These are phyloP conservation scores for Lasiodiplodia hormozganensis DNA, from an alignment of 2,329 filamentous ascomycete species.

Conservation along the genomic window DNA sequence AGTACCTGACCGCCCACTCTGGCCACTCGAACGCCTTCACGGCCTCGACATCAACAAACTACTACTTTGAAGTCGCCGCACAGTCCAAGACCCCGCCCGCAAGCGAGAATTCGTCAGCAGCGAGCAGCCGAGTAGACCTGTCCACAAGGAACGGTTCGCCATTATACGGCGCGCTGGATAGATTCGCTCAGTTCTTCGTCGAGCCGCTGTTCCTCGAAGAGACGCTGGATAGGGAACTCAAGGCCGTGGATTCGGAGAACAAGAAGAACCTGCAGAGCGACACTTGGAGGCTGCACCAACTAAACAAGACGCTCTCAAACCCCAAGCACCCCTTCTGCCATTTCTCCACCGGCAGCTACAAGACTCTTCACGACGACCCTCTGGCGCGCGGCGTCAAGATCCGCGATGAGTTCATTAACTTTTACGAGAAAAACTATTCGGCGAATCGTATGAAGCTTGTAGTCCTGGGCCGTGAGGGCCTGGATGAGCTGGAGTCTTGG, in stretches of 20 bases:
- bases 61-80: constrained; percentile 94
- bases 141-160: constrained; percentile 58
- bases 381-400: constrained; percentile 82
- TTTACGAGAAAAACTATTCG: constrained; percentile 88
- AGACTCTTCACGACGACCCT: constrained; percentile 83
- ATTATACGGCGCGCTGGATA: constrained; percentile 82
- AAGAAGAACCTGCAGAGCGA: constrained; percentile 97
- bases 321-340: constrained; percentile 87
- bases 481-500: constrained; percentile 86
- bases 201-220: constrained; percentile 84
- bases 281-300: constrained; percentile 83
- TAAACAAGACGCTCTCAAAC: constrained; percentile 88
- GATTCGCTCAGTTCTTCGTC: constrained; percentile 94
- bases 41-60: constrained; percentile 91
- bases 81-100: constrained; percentile 65
- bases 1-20: constrained; percentile 88
- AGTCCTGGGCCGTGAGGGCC: constrained; percentile 78
- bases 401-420: constrained; percentile 89
- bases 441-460: constrained; percentile 94
- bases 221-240: constrained; percentile 85
- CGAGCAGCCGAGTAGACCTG: constrained; percentile 45
- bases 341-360: constrained; percentile 88
- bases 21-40: constrained; percentile 97
- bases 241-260: constrained; percentile 92
- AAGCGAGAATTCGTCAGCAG: constrained; percentile 53